Percentiles rank a stretch among this genome's conserved stretches.
phyloP scores from a whole-genome alignment of 192 early-diverging fungal genomes.

The Radiomyces spectabilis region DNA sequence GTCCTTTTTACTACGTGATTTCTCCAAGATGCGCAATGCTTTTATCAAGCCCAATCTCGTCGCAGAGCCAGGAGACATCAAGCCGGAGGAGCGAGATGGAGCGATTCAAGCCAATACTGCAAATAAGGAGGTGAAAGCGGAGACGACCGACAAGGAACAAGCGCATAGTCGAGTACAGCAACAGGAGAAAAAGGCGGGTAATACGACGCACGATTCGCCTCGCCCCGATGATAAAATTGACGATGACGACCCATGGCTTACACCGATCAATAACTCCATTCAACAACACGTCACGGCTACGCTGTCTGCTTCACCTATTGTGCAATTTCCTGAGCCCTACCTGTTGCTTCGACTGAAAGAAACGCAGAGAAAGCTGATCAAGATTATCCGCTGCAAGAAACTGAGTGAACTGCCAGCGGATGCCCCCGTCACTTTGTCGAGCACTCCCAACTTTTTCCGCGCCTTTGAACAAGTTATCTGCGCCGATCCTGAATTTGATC shows the following conservation, averaged over 20 bases:
- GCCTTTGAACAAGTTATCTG: constrained; percentile 2
- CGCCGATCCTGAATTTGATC: constrained; percentile 21
- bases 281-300: constrained; percentile 59
- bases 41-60: no score
- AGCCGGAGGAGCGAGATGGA: no score
- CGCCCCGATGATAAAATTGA: not conserved
- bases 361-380: constrained; percentile 38
- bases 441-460: constrained; percentile 9
- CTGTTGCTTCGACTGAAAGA: constrained; percentile 59
- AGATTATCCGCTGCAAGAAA: constrained; percentile 24
- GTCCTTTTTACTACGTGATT: constrained; percentile 58
- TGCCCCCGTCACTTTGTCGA: constrained; percentile 1
- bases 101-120: no score
- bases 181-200: not conserved
- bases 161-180: no score
- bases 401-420: not conserved
- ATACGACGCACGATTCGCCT: not conserved
- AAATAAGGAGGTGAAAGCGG: no score
- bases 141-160: no score
- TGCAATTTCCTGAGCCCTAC: constrained; percentile 81
- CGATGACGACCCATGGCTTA: constrained; percentile 14
- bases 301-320: constrained; percentile 82
- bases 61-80: no score
- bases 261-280: constrained; percentile 33
- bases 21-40: constrained; percentile 17